phyloP scores from a whole-genome alignment of 768 basidiomycete genomes.

The Leccinellum luteum region DNA sequence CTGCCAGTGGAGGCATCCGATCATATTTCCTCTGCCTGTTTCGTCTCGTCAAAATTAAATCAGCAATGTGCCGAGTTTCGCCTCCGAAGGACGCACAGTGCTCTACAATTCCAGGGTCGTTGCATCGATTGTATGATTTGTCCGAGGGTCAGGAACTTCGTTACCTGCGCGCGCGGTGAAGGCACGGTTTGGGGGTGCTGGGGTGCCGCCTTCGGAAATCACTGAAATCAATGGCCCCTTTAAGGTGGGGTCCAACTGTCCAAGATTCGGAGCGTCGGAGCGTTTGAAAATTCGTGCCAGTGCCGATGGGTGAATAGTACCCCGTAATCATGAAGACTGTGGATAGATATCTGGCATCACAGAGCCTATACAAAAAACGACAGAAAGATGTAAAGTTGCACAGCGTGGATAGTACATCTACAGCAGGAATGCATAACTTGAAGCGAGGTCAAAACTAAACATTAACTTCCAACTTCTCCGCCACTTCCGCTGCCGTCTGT shows the following conservation, averaged over 20 bases:
- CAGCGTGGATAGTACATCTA: not conserved
- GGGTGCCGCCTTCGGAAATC: no score
- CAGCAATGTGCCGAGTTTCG: not conserved
- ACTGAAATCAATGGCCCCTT: no score
- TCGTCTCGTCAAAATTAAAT: not conserved
- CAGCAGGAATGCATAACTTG: not conserved
- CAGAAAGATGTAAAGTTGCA: constrained; percentile 6
- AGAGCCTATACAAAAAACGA: not conserved
- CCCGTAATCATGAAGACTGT: not conserved
- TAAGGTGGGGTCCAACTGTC: no score
- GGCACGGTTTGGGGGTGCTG: no score
- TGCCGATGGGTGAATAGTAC: not conserved
- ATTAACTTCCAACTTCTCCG: constrained; percentile 14
- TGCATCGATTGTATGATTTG: not conserved
- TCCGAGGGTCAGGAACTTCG: no score
- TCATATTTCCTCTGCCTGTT: not conserved
- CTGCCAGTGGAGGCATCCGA: not conserved
- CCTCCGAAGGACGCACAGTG: not conserved
- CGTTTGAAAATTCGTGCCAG: not conserved
- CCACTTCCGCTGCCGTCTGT: constrained; percentile 20
- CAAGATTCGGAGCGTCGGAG: not conserved
- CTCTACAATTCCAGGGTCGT: not conserved
- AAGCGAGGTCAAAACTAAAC: not conserved
- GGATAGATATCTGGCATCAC: not conserved
- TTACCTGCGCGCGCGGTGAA: no score